These are phyloP conservation scores for Pezicula carpinea DNA, from an alignment of 2,329 filamentous ascomycete species.

Conservation along the genomic window DNA sequence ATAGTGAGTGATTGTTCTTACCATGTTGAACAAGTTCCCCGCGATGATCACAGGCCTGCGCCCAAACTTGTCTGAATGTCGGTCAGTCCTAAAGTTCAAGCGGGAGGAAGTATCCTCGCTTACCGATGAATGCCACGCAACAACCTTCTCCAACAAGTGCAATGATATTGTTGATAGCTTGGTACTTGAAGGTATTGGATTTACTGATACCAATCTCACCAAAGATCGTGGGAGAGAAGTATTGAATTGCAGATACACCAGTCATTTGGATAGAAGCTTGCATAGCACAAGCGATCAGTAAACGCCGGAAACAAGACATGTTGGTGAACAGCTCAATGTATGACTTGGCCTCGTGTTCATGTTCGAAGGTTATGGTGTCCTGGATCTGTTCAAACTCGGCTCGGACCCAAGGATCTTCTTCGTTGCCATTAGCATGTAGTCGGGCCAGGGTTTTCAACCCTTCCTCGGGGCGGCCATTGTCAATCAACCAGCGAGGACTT, in stretches of 20 bases:
- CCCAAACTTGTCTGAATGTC: conserved; percentile 49
- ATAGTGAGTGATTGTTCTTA: conserved; percentile 36
- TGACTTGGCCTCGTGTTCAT: conserved; percentile 58
- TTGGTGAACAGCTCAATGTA: conserved; percentile 58
- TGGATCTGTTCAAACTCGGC: conserved; percentile 62
- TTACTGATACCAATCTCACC: conserved; percentile 53
- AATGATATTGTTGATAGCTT: conserved; percentile 60
- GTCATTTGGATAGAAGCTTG: conserved; percentile 65
- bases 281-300: conserved; percentile 56
- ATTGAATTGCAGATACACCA: conserved; percentile 59
- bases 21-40: conserved; percentile 60
- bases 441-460: conserved; percentile 53
- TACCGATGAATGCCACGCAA: conserved; percentile 56
- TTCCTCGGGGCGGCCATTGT: conserved; percentile 50
- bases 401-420: conserved; percentile 54
- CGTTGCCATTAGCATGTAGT: conserved; percentile 56
- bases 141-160: conserved; percentile 54
- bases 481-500: conserved; percentile 57
- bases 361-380: conserved; percentile 55
- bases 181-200: conserved; percentile 55
- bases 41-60: conserved; percentile 69
- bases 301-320: conserved; percentile 55
- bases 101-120: too few species aligned
- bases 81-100: too few species aligned
- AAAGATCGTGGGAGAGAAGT: conserved; percentile 56